phyloP scores from a whole-genome alignment of 768 basidiomycete genomes.

The Russula sp. region DNA sequence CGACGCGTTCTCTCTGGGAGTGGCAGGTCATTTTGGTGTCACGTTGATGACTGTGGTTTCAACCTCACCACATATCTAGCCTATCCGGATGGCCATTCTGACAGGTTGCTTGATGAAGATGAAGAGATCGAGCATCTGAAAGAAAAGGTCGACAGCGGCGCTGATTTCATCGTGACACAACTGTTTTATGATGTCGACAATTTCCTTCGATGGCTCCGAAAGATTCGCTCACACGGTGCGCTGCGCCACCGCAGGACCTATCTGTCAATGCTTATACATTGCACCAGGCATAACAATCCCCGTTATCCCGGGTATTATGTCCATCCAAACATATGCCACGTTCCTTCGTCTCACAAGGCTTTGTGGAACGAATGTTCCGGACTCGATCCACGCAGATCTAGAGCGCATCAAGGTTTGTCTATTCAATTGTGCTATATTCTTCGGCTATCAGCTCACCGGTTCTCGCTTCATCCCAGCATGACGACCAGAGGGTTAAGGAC shows the following conservation, averaged over 20 bases:
- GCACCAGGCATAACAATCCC: constrained; percentile 77
- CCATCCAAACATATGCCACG: constrained; percentile 93
- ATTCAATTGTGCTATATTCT: neutral
- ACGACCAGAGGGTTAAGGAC: constrained; percentile 91
- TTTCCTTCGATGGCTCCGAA: constrained; percentile 74
- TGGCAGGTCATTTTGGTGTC: constrained; percentile 58
- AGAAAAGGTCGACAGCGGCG: constrained; percentile 88
- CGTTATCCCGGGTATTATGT: constrained; percentile 95
- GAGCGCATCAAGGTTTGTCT: constrained; percentile 66
- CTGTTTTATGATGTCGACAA: constrained; percentile 93
- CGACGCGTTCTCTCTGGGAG: constrained; percentile 87
- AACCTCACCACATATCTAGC: constrained; percentile 39
- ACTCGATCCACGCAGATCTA: constrained; percentile 55
- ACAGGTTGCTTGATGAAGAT: constrained; percentile 51
- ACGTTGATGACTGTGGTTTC: neutral
- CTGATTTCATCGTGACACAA: constrained; percentile 94
- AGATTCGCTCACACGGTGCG: constrained; percentile 65
- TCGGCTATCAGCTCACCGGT: neutral
- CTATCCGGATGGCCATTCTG: constrained; percentile 87
- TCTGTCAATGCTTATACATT: neutral
- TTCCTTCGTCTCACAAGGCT: constrained; percentile 89
- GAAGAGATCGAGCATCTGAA: constrained; percentile 65
- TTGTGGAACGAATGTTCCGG: constrained; percentile 74
- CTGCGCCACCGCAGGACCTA: neutral
- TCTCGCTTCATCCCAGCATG: constrained; percentile 47